Evolutionary conservation across 495 filamentous ascomycete genomes (phyloP), one percentile per base, ranked within the genome.

Genomic region (Neurospora sp.): DNA sequence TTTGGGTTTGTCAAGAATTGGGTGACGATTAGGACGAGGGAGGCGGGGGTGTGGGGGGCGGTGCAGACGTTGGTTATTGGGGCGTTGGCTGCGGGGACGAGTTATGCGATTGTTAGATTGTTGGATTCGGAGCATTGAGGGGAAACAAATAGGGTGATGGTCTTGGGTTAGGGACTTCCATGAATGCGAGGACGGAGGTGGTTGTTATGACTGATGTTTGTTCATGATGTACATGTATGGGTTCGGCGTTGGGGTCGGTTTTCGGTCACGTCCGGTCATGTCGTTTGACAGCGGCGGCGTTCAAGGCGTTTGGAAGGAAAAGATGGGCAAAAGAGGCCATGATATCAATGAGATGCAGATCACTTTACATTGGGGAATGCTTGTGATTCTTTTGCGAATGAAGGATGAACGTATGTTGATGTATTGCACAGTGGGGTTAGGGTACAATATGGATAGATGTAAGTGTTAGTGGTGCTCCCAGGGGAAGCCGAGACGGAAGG

Each of bases 1-100:
- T 89, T 89, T 76, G 88, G 88, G 7, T 87, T 83, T 75, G 71
- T 83, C 69, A 88, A 88, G 78, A 85, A 84, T 72, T 85, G 73
- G 45, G 73, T 81, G 42, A 82, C 79, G 9, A 77, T 84, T n/a
- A 74, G 76, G 35, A 84, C 79, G 5, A 78, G 77, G 69, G 78
- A 79, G 18, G 78, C 82, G 1, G 83, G 80, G 0, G 38, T 83
- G 1, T 82, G 79, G 72, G 84, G 84, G 0, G 79, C 84, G 4
- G 27, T 82, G 40, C 83, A 85, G 76, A 86, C 84, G 16, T 72
- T 85, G 59, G 27, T 81, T 9, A 76, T 85, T 20, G 84, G 84
- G 1, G 80, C 78, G 9, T 48, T 84, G 45, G 84, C 84, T 37
- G 84, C 84, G 1, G 82, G 78, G 10, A 81, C 82, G 3, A 85